Conservation (phyloP, 192 early-diverging fungal genomes). For the Linnemannia schmuckeri region DNA sequence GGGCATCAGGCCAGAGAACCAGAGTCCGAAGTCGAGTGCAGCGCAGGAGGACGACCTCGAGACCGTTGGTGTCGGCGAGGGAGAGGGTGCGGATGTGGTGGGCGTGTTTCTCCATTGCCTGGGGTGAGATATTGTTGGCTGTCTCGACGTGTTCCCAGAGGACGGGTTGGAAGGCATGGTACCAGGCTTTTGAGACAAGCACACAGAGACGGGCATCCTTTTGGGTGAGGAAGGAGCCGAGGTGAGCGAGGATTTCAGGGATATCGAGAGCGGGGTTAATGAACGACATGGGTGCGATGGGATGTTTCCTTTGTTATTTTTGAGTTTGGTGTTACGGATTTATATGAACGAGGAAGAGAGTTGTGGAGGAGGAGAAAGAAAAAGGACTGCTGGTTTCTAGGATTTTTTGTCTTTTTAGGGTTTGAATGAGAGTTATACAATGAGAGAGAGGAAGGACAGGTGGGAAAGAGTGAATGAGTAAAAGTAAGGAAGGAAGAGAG, state of each 20-base stretch:
- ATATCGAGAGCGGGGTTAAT: conserved; percentile 15
- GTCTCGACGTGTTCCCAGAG: conserved; percentile 45
- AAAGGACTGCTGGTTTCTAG: neutral
- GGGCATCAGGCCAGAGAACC: conserved; percentile 36
- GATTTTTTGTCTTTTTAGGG: neutral
- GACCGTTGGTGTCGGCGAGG: conserved; percentile 15
- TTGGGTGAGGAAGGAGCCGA: conserved; percentile 22
- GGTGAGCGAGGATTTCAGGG: conserved; percentile 33
- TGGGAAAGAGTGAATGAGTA: neutral
- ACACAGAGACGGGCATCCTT: conserved; percentile 30
- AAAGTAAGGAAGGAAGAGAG: neutral
- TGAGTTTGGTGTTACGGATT: neutral
- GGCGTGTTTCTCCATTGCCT: conserved; percentile 15
- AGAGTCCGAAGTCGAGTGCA: conserved; percentile 31
- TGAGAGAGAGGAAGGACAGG: neutral
- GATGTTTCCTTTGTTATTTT: neutral
- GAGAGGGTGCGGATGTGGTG: conserved; percentile 26
- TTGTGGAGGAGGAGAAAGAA: neutral
- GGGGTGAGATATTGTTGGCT: conserved; percentile 15
- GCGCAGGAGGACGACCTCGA: conserved; percentile 6
- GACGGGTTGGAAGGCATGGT: conserved; percentile 20
- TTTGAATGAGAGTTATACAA: neutral
- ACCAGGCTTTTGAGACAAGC: conserved; percentile 30
- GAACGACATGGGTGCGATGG: neutral
- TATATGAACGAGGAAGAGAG: neutral